These are phyloP conservation scores for Lactarius sp. DNA, from an alignment of 768 basidiomycete genomes.

Conservation along the genomic window DNA sequence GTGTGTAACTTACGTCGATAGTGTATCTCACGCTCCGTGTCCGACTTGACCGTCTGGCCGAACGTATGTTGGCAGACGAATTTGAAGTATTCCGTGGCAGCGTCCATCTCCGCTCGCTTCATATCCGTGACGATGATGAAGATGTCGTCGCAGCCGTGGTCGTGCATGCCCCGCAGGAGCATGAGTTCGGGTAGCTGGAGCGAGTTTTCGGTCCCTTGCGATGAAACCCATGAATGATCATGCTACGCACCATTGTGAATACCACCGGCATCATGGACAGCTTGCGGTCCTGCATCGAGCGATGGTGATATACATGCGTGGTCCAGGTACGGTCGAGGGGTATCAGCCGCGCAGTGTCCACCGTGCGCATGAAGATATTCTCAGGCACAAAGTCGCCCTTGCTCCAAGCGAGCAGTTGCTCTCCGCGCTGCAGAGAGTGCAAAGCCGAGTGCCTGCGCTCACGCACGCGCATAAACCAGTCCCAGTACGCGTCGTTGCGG, in stretches of 20 bases:
- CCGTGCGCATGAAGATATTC: conserved; percentile 73
- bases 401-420: conserved; percentile 46
- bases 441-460: conserved; percentile 57
- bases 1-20: conserved; percentile 45
- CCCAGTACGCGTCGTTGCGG: conserved; percentile 67
- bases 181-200: conserved; percentile 70
- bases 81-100: conserved; percentile 73
- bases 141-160: conserved; percentile 71
- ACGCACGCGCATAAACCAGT: conserved; percentile 69
- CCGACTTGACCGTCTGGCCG: conserved; percentile 58
- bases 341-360: conserved; percentile 72
- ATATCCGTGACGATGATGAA: conserved; percentile 76
- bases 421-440: conserved; percentile 36
- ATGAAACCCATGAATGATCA: neutral
- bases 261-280: conserved; percentile 76
- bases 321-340: conserved; percentile 80
- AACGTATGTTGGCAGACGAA: conserved; percentile 63
- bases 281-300: conserved; percentile 67
- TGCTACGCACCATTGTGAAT: conserved; percentile 62
- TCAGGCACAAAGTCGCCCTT: conserved; percentile 77
- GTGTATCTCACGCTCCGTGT: conserved; percentile 61
- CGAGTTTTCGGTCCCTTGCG: neutral
- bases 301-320: conserved; percentile 74
- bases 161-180: conserved; percentile 77
- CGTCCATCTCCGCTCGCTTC: conserved; percentile 77